These are phyloP conservation scores for Avena sativa DNA, from an alignment of 176 grass and related monocot species.

Conservation along the genomic window DNA sequence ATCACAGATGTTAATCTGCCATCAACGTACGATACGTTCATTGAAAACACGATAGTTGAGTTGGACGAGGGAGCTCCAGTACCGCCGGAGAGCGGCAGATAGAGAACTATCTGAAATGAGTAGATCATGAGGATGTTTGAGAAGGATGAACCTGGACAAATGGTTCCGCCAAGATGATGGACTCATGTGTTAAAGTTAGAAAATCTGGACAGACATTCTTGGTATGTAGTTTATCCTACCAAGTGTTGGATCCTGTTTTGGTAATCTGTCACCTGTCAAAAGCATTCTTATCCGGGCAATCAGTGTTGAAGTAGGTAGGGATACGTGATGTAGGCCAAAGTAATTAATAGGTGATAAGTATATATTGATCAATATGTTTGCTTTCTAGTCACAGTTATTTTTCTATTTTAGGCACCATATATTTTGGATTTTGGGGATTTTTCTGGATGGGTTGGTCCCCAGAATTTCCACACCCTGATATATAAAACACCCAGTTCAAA, in stretches of 20 bases:
- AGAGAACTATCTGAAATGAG: constrained; percentile 54
- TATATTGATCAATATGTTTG: neutral
- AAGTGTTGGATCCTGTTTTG: constrained; percentile 38
- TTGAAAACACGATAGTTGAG: constrained; percentile 37
- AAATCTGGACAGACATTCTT: neutral
- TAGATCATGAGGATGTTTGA: constrained; percentile 67
- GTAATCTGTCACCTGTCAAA: neutral
- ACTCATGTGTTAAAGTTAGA: neutral
- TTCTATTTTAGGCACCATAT: no score
- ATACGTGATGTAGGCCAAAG: neutral
- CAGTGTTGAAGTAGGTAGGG: constrained; percentile 30
- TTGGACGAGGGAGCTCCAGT: constrained; percentile 32
- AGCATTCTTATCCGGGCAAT: neutral
- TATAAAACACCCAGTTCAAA: no score
- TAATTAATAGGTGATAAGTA: neutral
- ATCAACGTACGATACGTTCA: constrained; percentile 71
- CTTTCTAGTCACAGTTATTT: no score
- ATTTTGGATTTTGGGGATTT: no score
- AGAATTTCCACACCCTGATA: no score
- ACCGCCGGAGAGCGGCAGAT: constrained; percentile 13
- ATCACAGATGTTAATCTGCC: constrained; percentile 53
- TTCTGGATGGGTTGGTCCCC: no score
- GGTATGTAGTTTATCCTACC: neutral
- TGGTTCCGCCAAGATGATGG: constrained; percentile 55
- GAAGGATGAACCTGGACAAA: constrained; percentile 71